phyloP scores from a whole-genome alignment of 495 filamentous ascomycete genomes.

The Tuber indicum region DNA sequence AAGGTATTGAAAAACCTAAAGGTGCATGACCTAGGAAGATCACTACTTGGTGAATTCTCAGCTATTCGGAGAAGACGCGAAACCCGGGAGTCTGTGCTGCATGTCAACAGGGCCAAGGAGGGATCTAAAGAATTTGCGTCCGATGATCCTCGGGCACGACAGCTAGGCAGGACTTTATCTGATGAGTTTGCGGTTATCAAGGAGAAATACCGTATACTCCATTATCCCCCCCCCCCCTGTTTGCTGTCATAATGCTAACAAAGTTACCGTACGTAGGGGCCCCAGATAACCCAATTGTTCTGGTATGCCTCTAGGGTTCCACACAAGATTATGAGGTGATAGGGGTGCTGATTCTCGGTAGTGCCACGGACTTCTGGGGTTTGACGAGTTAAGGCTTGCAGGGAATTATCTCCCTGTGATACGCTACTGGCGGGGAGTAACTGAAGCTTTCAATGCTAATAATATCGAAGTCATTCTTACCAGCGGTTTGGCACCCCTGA shows the following conservation, averaged over 20 bases:
- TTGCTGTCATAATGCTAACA: background rate
- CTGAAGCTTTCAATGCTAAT: conserved; percentile 64
- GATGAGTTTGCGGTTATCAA: conserved; percentile 71
- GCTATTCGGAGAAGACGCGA: background rate
- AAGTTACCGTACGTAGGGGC: conserved; percentile 19
- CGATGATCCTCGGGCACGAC: conserved; percentile 55
- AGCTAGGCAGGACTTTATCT: conserved; percentile 61
- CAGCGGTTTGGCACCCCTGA: conserved; percentile 9
- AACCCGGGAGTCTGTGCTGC: background rate
- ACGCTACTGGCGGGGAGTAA: conserved; percentile 89
- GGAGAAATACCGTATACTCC: conserved; percentile 58
- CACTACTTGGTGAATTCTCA: background rate
- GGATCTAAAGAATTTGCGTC: background rate
- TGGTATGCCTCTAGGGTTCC: conserved; percentile 17
- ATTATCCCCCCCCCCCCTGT: conserved; percentile 8
- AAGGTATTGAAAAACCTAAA: background rate
- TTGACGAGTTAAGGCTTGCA: conserved; percentile 71
- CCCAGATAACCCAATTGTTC: conserved; percentile 34
- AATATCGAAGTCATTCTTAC: conserved; percentile 67
- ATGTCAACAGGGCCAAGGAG: background rate
- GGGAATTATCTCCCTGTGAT: conserved; percentile 67
- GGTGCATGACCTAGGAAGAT: background rate
- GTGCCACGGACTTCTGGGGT: conserved; percentile 79
- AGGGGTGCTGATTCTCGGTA: conserved; percentile 57
- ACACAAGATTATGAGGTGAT: conserved; percentile 56